Base-by-base conservation (phyloP, 2,329 filamentous ascomycete genomes). In the Phaeoacremonium minimum region DNA sequence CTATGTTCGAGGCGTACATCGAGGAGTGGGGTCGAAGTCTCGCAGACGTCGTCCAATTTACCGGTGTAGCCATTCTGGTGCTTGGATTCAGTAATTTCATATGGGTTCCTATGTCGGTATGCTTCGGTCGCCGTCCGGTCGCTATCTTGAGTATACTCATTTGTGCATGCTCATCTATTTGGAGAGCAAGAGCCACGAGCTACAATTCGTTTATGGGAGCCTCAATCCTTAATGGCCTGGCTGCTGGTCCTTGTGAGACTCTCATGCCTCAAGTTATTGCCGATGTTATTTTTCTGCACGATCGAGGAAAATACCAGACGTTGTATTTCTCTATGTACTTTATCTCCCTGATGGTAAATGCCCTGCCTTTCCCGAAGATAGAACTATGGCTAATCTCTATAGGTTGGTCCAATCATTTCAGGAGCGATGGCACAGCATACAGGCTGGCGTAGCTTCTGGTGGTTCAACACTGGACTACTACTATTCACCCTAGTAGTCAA, bases 151-250 rank as follows among this genome's bases (percentile, higher is more conserved):
- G 61, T 4, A 59, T 57, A 4, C 45, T 66, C 11, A 51, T 75
- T n/a, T 66, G 69, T 20, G 61, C 61, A 19, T 46, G 56, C 6
- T 61, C 57, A 30, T 70, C 63, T 33, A 60, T 73, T 9, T 73
- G 67, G 69, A 67, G 77, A 43, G 79, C 77, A 0, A 60, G 60
- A 33, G 77, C 80, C 6, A 70, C 61, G 13, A 67, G 66, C 1
- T 83, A 84, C 49, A 60, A 62, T 34, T 75, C 71, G 33, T 83
- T 83, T 50, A 80, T 84, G 75, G 80, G 76, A 5, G 78, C 71
- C 33, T 79, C 64, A 38, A 63, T 78, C 45, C 60, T 83, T 6
- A 81, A 81, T 49, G 79, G 79, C 1, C 66, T 83, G 30, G 78
- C 73, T 6, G 76, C 77, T 33, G 79, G 77, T 1, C 77, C 79